These are phyloP conservation scores for Trichoderma breve DNA, from an alignment of 2,329 filamentous ascomycete genomes.

Conservation along the genomic window DNA sequence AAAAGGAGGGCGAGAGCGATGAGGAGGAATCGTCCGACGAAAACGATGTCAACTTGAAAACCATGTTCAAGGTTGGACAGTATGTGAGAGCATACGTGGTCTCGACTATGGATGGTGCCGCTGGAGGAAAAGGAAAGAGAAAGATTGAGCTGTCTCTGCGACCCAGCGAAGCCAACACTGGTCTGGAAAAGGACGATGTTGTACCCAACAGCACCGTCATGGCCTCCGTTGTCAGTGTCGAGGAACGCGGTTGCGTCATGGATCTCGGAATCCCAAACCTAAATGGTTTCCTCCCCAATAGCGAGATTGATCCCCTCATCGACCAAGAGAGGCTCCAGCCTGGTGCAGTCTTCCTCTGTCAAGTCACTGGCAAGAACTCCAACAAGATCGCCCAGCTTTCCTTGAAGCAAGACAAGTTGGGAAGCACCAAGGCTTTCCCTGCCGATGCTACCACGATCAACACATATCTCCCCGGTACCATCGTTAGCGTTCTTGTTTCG, in stretches of 20 bases:
- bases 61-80: constrained; percentile 79
- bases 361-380: constrained; percentile 70
- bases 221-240: constrained; percentile 84
- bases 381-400: constrained; percentile 87
- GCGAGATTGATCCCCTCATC: constrained; percentile 69
- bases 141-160: constrained; percentile 85
- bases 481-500: constrained; percentile 78
- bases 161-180: constrained; percentile 74
- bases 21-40: constrained; percentile 48
- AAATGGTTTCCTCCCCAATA: constrained; percentile 81
- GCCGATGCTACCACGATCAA: constrained; percentile 82
- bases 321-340: constrained; percentile 70
- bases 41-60: constrained; percentile 67
- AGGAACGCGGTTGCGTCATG: constrained; percentile 95
- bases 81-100: constrained; percentile 82
- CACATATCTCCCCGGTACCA: constrained; percentile 87
- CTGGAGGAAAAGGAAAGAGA: constrained; percentile 64
- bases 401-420: constrained; percentile 66
- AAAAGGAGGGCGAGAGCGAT: constrained; percentile 52
- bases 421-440: constrained; percentile 63
- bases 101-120: constrained; percentile 69
- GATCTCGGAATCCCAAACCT: constrained; percentile 74
- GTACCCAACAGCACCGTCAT: constrained; percentile 77
- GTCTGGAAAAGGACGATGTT: constrained; percentile 69
- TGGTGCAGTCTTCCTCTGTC: constrained; percentile 80